phyloP scores from a whole-genome alignment of 2,329 filamentous ascomycete species.

The Raffaelea albimanens region DNA sequence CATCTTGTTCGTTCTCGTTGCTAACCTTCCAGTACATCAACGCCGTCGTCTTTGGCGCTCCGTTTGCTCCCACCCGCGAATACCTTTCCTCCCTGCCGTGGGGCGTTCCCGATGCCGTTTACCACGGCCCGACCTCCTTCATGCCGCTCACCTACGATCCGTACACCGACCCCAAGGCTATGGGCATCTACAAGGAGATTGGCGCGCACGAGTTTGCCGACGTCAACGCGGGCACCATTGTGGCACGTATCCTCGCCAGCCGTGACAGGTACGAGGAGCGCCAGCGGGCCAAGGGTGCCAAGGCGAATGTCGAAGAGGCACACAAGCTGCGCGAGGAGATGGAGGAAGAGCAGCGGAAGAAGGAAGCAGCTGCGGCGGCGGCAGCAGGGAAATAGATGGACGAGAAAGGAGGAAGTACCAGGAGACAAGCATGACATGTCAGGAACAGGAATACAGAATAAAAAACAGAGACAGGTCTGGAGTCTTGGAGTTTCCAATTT shows the following conservation, averaged over 20 bases:
- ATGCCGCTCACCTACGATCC: conserved; percentile 73
- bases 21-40: conserved; percentile 60
- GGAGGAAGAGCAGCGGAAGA: conserved; percentile 46
- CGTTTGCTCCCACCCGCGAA: conserved; percentile 70
- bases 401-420: neutral
- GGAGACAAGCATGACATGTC: neutral
- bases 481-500: too few species aligned
- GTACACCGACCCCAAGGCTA: conserved; percentile 68
- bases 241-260: conserved; percentile 80
- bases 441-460: neutral
- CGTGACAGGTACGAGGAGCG: conserved; percentile 83
- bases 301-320: conserved; percentile 65
- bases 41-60: conserved; percentile 80
- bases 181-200: conserved; percentile 79
- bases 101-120: conserved; percentile 69
- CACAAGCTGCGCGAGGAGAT: conserved; percentile 52
- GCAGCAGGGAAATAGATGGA: neutral
- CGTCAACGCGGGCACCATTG: conserved; percentile 88
- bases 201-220: conserved; percentile 68
- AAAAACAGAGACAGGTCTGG: too few species aligned
- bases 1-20: neutral
- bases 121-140: conserved; percentile 92
- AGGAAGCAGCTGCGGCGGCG: conserved; percentile 25
- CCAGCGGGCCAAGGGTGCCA: conserved; percentile 82
- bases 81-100: conserved; percentile 71